phyloP scores from a whole-genome alignment of 2,329 filamentous ascomycete genomes.

The Colletotrichum spinosum region DNA sequence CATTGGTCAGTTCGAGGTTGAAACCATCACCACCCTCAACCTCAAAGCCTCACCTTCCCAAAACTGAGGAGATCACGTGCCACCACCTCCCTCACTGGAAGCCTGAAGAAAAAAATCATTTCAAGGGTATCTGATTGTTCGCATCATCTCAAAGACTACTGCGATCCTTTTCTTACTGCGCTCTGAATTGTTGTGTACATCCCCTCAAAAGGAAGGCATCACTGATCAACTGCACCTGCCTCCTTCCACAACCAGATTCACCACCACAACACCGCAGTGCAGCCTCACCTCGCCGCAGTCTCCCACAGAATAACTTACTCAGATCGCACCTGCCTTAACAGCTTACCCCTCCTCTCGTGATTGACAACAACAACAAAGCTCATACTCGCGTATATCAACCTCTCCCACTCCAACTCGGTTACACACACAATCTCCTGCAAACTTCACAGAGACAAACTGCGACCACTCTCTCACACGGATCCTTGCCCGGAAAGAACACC shows the following conservation, averaged over 20 bases:
- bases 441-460: no score
- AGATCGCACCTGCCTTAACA: background rate
- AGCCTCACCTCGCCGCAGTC: background rate
- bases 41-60: slow-evolving; percentile 4
- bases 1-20: slow-evolving; percentile 7
- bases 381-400: no score
- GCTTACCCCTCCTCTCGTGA: background rate
- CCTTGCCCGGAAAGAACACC: background rate
- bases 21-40: slow-evolving; percentile 3
- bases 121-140: background rate
- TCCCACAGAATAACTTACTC: slow-evolving; percentile 7
- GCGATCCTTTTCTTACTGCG: background rate
- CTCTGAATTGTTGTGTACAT: slow-evolving; percentile 1
- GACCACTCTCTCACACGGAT: no score
- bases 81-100: background rate
- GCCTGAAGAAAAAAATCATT: background rate
- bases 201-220: slow-evolving; percentile 6
- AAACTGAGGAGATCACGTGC: slow-evolving; percentile 6
- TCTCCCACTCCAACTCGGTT: no score
- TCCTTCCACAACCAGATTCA: slow-evolving; percentile 28
- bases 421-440: no score
- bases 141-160: background rate
- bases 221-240: slow-evolving; percentile 17
- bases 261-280: background rate
- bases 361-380: background rate